These are phyloP conservation scores for Colletotrichum tanaceti DNA, from an alignment of 2,329 filamentous ascomycete species.

Conservation along the genomic window DNA sequence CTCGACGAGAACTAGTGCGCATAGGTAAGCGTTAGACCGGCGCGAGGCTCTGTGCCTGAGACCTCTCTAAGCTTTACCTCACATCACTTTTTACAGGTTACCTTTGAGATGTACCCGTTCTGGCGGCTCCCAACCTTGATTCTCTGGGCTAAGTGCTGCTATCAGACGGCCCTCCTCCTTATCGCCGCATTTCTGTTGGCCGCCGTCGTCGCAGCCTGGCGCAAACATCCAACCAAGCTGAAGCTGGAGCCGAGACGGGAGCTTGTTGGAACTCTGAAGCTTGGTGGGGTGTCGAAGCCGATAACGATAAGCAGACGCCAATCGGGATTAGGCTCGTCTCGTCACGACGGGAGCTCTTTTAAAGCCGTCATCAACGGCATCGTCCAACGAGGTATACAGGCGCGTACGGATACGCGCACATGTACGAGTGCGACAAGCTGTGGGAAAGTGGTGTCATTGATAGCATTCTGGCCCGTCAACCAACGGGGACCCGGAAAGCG, in stretches of 20 bases:
- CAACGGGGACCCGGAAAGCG: conserved; percentile 31
- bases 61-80: conserved; percentile 27
- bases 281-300: conserved; percentile 12
- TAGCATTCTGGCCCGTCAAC: conserved; percentile 21
- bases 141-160: not conserved
- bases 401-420: conserved; percentile 4
- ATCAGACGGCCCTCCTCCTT: conserved; percentile 18
- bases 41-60: conserved; percentile 35
- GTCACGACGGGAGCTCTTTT: not conserved
- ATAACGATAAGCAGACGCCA: conserved; percentile 16
- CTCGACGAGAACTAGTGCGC: conserved; percentile 20
- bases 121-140: conserved; percentile 23
- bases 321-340: not conserved
- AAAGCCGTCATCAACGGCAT: conserved; percentile 9
- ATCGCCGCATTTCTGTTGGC: conserved; percentile 35
- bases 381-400: conserved; percentile 11
- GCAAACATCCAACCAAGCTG: conserved; percentile 14
- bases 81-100: not conserved
- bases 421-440: conserved; percentile 23
- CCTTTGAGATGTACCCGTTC: conserved; percentile 31
- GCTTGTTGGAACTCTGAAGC: conserved; percentile 31
- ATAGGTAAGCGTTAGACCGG: conserved; percentile 28
- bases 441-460: conserved; percentile 36
- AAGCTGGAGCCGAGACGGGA: conserved; percentile 10
- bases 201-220: not conserved